phyloP scores from a whole-genome alignment of 768 basidiomycete species.

The Dacryopinax spathularia region DNA sequence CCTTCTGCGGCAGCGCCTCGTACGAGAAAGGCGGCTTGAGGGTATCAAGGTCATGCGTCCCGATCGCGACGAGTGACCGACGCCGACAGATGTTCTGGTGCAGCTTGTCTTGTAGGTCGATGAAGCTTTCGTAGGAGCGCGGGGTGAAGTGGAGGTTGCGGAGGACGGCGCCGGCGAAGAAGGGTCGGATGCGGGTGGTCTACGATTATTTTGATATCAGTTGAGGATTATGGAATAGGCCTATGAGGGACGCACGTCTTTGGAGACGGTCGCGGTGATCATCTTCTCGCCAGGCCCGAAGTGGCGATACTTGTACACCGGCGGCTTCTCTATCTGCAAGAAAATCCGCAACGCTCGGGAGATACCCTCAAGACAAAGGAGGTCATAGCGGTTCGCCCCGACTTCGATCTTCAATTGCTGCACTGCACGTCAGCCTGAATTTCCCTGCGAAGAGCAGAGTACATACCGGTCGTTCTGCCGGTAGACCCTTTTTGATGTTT shows the following conservation, averaged over 20 bases:
- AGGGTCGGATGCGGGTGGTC: slow-evolving; percentile 74
- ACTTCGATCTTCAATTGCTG: slow-evolving; percentile 98
- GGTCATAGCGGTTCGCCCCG: slow-evolving; percentile 97
- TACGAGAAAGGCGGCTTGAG: slow-evolving; percentile 78
- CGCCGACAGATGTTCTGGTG: slow-evolving; percentile 90
- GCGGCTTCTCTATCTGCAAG: slow-evolving; percentile 51
- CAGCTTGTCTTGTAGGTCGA: slow-evolving; percentile 97
- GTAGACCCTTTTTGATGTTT: slow-evolving; percentile 66
- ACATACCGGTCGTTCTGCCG: slow-evolving; percentile 68
- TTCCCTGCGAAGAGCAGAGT: background rate
- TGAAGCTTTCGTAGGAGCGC: slow-evolving; percentile 86
- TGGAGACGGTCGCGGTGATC: slow-evolving; percentile 50
- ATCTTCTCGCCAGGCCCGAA: slow-evolving; percentile 46
- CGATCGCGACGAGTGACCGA: slow-evolving; percentile 85
- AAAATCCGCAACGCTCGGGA: slow-evolving; percentile 73
- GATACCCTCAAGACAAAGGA: slow-evolving; percentile 94
- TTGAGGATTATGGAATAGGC: background rate
- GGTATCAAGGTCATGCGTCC: slow-evolving; percentile 92
- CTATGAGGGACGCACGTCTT: slow-evolving; percentile 43
- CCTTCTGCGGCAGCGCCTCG: slow-evolving; percentile 62
- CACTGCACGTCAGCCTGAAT: slow-evolving; percentile 12
- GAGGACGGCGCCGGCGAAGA: slow-evolving; percentile 80
- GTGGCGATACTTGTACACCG: slow-evolving; percentile 60
- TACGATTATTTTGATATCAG: slow-evolving; percentile 20
- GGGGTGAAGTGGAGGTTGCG: slow-evolving; percentile 82